Evolutionary conservation across 2,329 filamentous ascomycete species (phyloP), one percentile per base, ranked within the genome.

Genomic region (Myriosclerotinia duriaeana): DNA sequence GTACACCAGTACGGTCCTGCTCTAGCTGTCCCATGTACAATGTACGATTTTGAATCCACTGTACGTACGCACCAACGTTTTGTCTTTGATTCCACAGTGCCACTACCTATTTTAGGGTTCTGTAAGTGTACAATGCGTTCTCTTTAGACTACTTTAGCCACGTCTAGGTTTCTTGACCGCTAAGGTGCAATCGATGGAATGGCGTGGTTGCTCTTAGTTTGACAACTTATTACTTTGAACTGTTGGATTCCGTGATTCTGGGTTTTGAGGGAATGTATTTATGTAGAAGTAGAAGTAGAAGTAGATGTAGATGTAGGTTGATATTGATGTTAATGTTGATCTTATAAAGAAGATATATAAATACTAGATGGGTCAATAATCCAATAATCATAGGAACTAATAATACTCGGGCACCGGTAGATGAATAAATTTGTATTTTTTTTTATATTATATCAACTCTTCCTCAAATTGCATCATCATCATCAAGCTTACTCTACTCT

Each of bases 141-240:
- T 38, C 52, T 26, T 20, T 15, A 40, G 50, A 61, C n/a, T n/a
- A n/a, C n/a, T n/a, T n/a, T n/a, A n/a, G n/a, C n/a, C 60, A 50
- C 9, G 44, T 50, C 56, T 40, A 36, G 56, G 36, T 63, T 64
- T 58, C 38, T 64, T 68, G 67, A 66, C 67, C 64, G 67, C 67
- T 46, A 42, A 66, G 53, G 64, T 53, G 66, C 22, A 46, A 53
- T 63, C 0, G 53, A 59, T 64, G 53, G 64, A 40, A 53, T 62
- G 64, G 22, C 20, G 15, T 61, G 58, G 34, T 38, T 26, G 22
- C 26, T 59, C 26, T 26, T 36, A 36, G 40, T 36, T 36, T 46
- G 40, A 46, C 42, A 59, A 46, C 22, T n/a, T n/a, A n/a, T n/a
- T n/a, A n/a, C n/a, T 4, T 48, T 14, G 42, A 36, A 9, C 26